Evolutionary conservation across 2,329 filamentous ascomycete genomes (phyloP).

Genomic region (Beauveria caledonica): DNA sequence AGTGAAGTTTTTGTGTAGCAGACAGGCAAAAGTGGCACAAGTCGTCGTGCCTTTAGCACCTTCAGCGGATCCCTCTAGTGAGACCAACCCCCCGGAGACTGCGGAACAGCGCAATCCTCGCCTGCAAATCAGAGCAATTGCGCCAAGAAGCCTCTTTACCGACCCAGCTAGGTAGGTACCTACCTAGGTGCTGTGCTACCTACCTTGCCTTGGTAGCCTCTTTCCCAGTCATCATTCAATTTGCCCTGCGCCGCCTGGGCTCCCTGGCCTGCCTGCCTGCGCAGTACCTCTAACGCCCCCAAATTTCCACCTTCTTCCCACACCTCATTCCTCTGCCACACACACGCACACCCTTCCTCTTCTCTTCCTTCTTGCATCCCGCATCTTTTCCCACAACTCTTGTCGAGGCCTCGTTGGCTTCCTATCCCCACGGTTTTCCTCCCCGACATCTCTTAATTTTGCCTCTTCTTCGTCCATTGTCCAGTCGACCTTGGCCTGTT

Average conservation of each 20-base stretch:
- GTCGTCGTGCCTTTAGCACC: not conserved
- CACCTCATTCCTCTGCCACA: slow-evolving; percentile 17
- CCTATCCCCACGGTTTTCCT: not conserved
- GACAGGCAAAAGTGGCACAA: not conserved
- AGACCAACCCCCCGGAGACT: not conserved
- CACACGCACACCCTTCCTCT: slow-evolving; percentile 17
- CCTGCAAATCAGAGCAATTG: not conserved
- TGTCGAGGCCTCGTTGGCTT: slow-evolving; percentile 12
- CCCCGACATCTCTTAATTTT: slow-evolving; percentile 1
- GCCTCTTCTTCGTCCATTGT: not conserved
- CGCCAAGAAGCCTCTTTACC: not conserved
- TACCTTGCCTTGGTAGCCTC: not conserved
- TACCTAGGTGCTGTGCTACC: no score
- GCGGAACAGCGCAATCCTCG: not conserved
- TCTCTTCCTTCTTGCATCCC: slow-evolving; percentile 18
- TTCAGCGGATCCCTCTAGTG: not conserved
- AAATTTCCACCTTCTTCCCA: slow-evolving; percentile 13
- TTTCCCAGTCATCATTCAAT: not conserved
- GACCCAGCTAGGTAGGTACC: no score
- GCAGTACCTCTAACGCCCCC: not conserved
- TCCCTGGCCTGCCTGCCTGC: not conserved
- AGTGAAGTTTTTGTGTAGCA: not conserved
- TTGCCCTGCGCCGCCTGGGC: not conserved
- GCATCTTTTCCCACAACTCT: slow-evolving; percentile 12
- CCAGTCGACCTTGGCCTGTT: not conserved